Evolutionary conservation across 1,284 basidiomycete species (phyloP), one percentile per base, ranked within the genome.

Genomic region (Cryptococcus amylolentus): DNA sequence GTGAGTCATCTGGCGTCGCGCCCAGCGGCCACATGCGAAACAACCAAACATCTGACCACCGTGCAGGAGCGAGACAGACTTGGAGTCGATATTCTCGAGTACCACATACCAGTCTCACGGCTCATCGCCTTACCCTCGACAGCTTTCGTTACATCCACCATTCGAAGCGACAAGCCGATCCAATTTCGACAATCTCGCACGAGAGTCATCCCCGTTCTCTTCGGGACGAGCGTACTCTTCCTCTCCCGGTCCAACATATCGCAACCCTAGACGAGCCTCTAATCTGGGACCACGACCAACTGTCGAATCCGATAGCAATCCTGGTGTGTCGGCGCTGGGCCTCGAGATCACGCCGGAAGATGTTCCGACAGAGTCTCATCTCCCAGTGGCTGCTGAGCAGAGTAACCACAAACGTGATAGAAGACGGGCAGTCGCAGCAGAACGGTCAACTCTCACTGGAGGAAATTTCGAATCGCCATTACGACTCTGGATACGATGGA

Each of bases 41-140:
- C 23, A 23, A 3, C 23, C 53, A 40, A 35, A 42, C 40, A 31
- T 5, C 5, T 41, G 4, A 39, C 9, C 18, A 13, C 31, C 4
- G 35, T 8, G 10, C 37, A 67, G 68, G 55, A 67, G 65, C 52
- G 67, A 69, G 43, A 70, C 68, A 8, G 67, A 68, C 31, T 57
- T 60, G 10, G 68, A 68, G 41, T 68, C 67, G 20, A 52, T 68
- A 26, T 64, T 66, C 20, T 68, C 67, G 5, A 63, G 54, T 52
- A 61, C 68, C 6, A 70, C 68, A 4, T 62, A 58, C 39, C 60
- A 59, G 51, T 65, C 65, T 4, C 40, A 54, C 20, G 51, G 58
- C 4, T 63, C 65, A 2, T 65, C 54, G 14, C 56, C 51, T 18
- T 53, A 53, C 12, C 12, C 50, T 18, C 40, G 38, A 28, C 40